Conservation (phyloP, 2,329 filamentous ascomycete genomes). For the Cladophialophora immunda region DNA sequence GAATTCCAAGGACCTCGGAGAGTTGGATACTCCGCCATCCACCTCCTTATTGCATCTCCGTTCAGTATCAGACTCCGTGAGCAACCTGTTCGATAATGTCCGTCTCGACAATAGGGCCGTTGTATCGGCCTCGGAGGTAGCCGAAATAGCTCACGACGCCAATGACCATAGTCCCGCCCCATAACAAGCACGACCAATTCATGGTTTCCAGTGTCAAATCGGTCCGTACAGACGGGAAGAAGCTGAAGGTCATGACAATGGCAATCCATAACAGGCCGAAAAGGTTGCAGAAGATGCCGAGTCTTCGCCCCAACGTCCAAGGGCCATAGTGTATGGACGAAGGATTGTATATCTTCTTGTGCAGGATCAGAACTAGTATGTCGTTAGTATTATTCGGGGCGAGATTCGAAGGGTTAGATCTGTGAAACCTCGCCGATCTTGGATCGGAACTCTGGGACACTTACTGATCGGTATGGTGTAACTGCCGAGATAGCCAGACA, state of each 20-base stretch:
- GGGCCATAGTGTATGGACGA: conserved; percentile 43
- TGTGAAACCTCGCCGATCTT: neutral
- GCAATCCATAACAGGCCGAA: conserved; percentile 53
- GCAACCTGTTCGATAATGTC: conserved; percentile 32
- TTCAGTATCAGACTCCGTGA: conserved; percentile 19
- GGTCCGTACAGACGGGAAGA: conserved; percentile 51
- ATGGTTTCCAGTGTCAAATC: conserved; percentile 47
- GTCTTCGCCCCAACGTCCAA: conserved; percentile 49
- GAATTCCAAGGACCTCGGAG: neutral
- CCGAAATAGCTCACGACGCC: conserved; percentile 51
- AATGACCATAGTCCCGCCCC: conserved; percentile 51
- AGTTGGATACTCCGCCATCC: neutral
- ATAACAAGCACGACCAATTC: conserved; percentile 58
- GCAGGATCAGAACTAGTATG: conserved; percentile 45
- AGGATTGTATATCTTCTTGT: conserved; percentile 34
- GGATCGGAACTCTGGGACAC: neutral
- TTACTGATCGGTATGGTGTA: conserved; percentile 58
- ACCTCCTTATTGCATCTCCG: neutral
- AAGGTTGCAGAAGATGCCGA: conserved; percentile 52
- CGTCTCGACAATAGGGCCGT: conserved; percentile 42
- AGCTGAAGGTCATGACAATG: conserved; percentile 54
- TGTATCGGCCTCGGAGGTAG: conserved; percentile 44
- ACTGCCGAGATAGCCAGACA: conserved; percentile 60
- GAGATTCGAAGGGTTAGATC: neutral
- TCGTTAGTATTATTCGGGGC: neutral